Evolutionary conservation across 140 eudicot genomes (phyloP), one percentile per base, ranked within the genome.

Genomic region (Erigeron philadelphicus): DNA sequence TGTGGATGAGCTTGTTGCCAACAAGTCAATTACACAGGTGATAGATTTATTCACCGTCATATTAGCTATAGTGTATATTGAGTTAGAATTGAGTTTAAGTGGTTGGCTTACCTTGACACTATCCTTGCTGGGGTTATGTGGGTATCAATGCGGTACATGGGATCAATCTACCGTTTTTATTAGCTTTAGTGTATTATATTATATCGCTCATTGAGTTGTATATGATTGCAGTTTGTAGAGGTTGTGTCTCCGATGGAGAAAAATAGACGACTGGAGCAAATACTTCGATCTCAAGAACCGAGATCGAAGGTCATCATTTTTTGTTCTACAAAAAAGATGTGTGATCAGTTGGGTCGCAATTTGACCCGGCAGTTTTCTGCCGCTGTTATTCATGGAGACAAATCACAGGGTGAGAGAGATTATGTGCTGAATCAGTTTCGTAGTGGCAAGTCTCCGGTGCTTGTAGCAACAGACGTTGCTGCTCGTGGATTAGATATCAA

Each of bases 401-500:
- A 92, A 69, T 86, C 89, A 64, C 98, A 88, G 67, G 80, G 84
- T 18, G 98, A 92, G 50, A 81, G 96, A 73, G 98, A 92, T 81
- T 72, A 81, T 54, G 98, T 92, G 46, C 56, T 92, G 84, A 86
- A 79, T 63, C 92, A 92, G 68, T 92, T 92, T 50, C 92, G 95
- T 16, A 73, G 77, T 55, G 98, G 98, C 67, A 88, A 80, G 73
- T 84, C 90, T 71, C 98, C 98, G 0, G 80, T 92, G 57, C 95
- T 93, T 40, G 98, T 92, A 7, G 98, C 98, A 42, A 92, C 98
- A 25, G 98, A 92, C 78, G 98, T 92, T 76, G 98, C 98, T 55
- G 96, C 98, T 9, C 95, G 98, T 66, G 98, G 98, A 61, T 74
- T 92, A 71, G 96, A 92, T 65, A 68, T 92, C 61, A 92, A 92